Evolutionary conservation across 2,329 filamentous ascomycete genomes (phyloP).

Genomic region (Chaetothyriales sp.): DNA sequence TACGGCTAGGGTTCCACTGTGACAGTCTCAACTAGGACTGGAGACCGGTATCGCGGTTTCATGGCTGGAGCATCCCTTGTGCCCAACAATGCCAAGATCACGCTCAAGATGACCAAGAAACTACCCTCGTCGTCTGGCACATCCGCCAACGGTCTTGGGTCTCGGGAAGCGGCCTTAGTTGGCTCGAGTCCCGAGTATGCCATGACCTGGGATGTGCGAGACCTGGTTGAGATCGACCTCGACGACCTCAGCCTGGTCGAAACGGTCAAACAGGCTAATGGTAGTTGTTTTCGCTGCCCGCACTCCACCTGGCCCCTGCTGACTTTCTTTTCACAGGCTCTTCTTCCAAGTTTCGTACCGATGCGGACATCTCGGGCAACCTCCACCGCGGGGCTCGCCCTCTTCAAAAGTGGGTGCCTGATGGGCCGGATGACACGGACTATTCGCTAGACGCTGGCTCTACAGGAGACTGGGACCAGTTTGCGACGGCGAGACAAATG

Average conservation of each 20-base stretch:
- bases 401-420: slow-evolving; percentile 69
- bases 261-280: slow-evolving; percentile 41
- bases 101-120: slow-evolving; percentile 52
- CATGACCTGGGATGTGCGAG: slow-evolving; percentile 48
- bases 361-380: slow-evolving; percentile 70
- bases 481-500: slow-evolving; percentile 70
- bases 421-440: slow-evolving; percentile 46
- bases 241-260: slow-evolving; percentile 39
- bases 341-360: slow-evolving; percentile 61
- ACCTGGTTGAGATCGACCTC: slow-evolving; percentile 42
- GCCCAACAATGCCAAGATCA: slow-evolving; percentile 37
- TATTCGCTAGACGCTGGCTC: slow-evolving; percentile 53
- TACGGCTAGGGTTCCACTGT: slow-evolving; percentile 37
- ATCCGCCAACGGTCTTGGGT: slow-evolving; percentile 28
- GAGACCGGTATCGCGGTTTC: slow-evolving; percentile 46
- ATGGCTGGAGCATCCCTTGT: slow-evolving; percentile 43
- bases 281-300: slow-evolving; percentile 26
- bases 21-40: slow-evolving; percentile 42
- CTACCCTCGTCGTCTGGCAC: slow-evolving; percentile 24
- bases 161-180: slow-evolving; percentile 26
- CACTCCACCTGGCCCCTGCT: neutral
- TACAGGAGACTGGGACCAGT: slow-evolving; percentile 69
- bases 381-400: slow-evolving; percentile 55
- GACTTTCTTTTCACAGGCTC: slow-evolving; percentile 37
- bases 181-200: slow-evolving; percentile 31